A percentile compares a stretch with the other conserved stretches of the same genome.
Evolutionary conservation across 2,329 filamentous ascomycete genomes (phyloP).

Genomic region (Calonectria hawksworthii): DNA sequence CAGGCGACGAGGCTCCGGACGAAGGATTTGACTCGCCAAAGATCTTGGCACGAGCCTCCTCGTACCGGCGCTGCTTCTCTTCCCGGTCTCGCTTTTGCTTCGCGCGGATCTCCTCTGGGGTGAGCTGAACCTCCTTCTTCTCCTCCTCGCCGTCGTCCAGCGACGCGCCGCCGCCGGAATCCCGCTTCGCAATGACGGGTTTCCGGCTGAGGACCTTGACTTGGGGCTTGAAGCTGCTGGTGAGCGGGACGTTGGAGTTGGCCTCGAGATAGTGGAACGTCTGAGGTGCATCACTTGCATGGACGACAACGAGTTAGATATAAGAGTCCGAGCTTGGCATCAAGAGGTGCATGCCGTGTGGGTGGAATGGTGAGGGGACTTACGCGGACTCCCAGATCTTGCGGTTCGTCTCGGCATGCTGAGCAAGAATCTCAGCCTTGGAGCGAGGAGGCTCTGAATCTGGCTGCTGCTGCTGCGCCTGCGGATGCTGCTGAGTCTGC

Average conservation of each 20-base stretch:
- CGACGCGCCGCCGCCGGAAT: conserved; percentile 64
- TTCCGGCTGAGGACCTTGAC: conserved; percentile 90
- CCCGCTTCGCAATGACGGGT: conserved; percentile 73
- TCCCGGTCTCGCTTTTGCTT: conserved; percentile 85
- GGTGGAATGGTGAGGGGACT: conserved; percentile 41
- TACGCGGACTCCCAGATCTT: conserved; percentile 93
- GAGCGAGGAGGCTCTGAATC: conserved; percentile 64
- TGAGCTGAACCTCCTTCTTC: conserved; percentile 72
- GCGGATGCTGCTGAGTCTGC: conserved; percentile 41
- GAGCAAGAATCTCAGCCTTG: conserved; percentile 82
- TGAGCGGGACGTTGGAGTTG: conserved; percentile 71
- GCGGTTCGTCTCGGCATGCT: conserved; percentile 86
- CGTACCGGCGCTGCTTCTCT: conserved; percentile 91
- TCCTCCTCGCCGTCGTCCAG: conserved; percentile 70
- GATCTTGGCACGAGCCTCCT: conserved; percentile 88
- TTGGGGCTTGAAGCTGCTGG: conserved; percentile 81
- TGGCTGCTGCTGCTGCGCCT: conserved; percentile 39
- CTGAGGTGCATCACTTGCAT: conserved; percentile 77
- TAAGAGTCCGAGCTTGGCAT: conserved; percentile 21
- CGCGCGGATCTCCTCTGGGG: conserved; percentile 81
- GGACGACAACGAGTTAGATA: conserved; percentile 6
- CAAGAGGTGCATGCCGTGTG: neutral
- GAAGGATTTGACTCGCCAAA: conserved; percentile 75
- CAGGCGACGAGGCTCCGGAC: conserved; percentile 73
- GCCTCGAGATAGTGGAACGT: conserved; percentile 83